phyloP scores from a whole-genome alignment of 2,329 filamentous ascomycete genomes.

The Purpureocillium lavendulum region DNA sequence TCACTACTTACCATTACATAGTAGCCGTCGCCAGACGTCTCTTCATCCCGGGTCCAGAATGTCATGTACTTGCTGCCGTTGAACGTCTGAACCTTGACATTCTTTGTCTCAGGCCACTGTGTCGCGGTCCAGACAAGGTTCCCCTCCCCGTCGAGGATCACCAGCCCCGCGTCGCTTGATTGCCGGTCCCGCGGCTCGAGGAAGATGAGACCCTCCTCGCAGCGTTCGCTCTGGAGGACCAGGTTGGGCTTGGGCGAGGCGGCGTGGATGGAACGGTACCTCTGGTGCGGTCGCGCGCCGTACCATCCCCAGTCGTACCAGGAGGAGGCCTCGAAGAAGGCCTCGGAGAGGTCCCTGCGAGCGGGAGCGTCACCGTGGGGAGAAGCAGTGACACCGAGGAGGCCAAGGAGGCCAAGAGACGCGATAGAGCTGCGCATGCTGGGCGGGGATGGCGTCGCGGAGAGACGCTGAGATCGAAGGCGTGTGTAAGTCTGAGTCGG shows the following conservation, averaged over 20 bases:
- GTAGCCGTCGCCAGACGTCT: background rate
- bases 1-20: background rate
- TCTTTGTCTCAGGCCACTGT: conserved; percentile 16
- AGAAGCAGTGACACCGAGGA: no score
- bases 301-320: conserved; percentile 15
- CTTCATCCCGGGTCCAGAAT: conserved; percentile 29
- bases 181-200: conserved; percentile 28
- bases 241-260: conserved; percentile 23
- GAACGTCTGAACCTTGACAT: conserved; percentile 8
- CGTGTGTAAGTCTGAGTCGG: no score
- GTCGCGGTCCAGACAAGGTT: conserved; percentile 36
- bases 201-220: conserved; percentile 28
- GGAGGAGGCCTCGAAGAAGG: conserved; percentile 2
- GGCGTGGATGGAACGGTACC: conserved; percentile 12
- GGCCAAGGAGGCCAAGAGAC: no score
- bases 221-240: conserved; percentile 19
- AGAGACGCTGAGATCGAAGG: no score
- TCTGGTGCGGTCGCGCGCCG: conserved; percentile 11
- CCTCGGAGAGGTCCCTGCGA: background rate
- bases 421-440: no score
- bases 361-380: no score
- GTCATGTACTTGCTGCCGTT: conserved; percentile 1
- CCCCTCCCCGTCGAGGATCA: conserved; percentile 33
- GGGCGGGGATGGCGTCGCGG: no score
- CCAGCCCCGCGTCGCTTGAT: conserved; percentile 26